Percentiles rank a stretch among this genome's conserved stretches.
Evolutionary conservation across 1,284 basidiomycete species (phyloP).

Genomic region (Fomitopsis pinicola): DNA sequence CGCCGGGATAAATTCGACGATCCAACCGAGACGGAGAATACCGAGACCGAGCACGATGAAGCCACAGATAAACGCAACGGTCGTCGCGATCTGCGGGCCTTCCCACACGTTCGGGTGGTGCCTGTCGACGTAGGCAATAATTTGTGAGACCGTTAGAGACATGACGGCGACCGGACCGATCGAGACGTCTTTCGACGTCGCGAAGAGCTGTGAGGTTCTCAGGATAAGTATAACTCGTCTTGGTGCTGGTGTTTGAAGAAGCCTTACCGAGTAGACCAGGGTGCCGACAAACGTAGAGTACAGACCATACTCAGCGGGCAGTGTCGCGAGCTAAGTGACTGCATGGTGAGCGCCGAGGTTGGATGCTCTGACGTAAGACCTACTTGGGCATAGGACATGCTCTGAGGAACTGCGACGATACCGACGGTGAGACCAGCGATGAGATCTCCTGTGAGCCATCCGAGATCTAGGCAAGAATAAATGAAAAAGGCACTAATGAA

Average conservation of each 20-base stretch:
- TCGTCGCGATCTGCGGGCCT: constrained; percentile 77
- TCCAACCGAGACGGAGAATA: constrained; percentile 88
- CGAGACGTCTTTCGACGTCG: constrained; percentile 93
- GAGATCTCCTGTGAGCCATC: constrained; percentile 77
- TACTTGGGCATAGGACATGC: constrained; percentile 79
- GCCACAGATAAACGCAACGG: constrained; percentile 85
- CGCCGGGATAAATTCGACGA: constrained; percentile 92
- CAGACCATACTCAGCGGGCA: constrained; percentile 86
- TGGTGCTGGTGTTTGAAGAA: background rate
- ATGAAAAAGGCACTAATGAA: constrained; percentile 10
- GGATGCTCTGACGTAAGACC: background rate
- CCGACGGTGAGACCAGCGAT: constrained; percentile 91
- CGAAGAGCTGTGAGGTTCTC: constrained; percentile 61
- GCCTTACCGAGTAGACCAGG: constrained; percentile 70
- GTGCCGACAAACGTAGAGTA: constrained; percentile 95
- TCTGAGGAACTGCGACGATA: constrained; percentile 87
- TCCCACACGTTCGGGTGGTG: constrained; percentile 52
- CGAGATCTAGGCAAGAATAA: constrained; percentile 43
- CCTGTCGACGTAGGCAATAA: constrained; percentile 65
- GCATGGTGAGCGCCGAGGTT: background rate
- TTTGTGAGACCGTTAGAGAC: constrained; percentile 86
- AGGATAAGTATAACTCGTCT: constrained; percentile 10
- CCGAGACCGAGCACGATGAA: constrained; percentile 94
- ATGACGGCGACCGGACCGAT: constrained; percentile 98
- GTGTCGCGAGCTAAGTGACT: constrained; percentile 69